Percentiles rank a stretch among this genome's conserved stretches.
Evolutionary conservation across 495 filamentous ascomycete species (phyloP).

Genomic region (Talaromyces liani): DNA sequence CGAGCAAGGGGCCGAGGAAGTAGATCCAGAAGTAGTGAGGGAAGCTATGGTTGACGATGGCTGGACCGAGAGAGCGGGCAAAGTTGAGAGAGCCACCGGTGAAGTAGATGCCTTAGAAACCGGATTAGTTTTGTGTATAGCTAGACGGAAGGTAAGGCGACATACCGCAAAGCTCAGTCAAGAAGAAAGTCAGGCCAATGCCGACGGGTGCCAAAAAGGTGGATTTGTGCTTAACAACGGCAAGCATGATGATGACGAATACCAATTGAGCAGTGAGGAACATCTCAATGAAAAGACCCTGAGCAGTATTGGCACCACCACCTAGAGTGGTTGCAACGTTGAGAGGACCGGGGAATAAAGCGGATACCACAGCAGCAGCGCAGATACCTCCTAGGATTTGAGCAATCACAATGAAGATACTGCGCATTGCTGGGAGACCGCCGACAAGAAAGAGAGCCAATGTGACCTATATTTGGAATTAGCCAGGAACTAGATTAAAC

Average conservation of each 20-base stretch:
- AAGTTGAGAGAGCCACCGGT: conserved; percentile 71
- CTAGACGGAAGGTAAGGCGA: neutral
- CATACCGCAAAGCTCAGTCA: conserved; percentile 58
- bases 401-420: conserved; percentile 39
- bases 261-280: conserved; percentile 73
- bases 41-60: conserved; percentile 58
- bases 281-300: conserved; percentile 74
- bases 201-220: conserved; percentile 74
- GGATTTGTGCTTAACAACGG: conserved; percentile 73
- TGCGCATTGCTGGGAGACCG: conserved; percentile 45
- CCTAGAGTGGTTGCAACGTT: conserved; percentile 54
- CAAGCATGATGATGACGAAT: conserved; percentile 75
- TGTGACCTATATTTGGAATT: conserved; percentile 37
- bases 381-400: conserved; percentile 55
- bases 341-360: conserved; percentile 55
- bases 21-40: conserved; percentile 48
- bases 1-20: conserved; percentile 61
- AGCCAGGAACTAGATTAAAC: neutral
- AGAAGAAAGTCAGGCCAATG: conserved; percentile 67
- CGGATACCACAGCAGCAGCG: conserved; percentile 52
- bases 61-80: conserved; percentile 64
- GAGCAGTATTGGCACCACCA: conserved; percentile 46
- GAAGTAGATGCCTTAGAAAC: conserved; percentile 64
- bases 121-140: too few relatives aligned
- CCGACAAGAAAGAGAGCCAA: conserved; percentile 50